These are phyloP conservation scores for Protomyces pachydermus DNA, from an alignment of 1,139 yeast genomes.

Conservation along the genomic window DNA sequence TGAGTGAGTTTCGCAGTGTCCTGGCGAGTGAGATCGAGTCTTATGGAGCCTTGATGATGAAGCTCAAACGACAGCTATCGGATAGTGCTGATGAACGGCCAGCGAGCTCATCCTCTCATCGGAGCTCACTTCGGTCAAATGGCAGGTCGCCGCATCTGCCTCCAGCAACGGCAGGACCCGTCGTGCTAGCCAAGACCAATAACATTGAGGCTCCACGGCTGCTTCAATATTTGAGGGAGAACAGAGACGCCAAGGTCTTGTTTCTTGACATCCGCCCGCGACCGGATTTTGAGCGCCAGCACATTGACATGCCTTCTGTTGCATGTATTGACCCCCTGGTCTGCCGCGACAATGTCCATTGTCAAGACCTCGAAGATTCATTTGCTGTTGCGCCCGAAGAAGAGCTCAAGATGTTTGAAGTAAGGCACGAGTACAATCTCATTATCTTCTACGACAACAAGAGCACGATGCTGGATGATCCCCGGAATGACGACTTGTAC, in stretches of 20 bases:
- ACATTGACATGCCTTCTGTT: constrained; percentile 52
- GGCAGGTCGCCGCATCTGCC: not conserved
- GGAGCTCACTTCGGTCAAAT: not conserved
- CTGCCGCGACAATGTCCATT: constrained; percentile 47
- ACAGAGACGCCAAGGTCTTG: constrained; percentile 37
- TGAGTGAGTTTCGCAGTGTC: not conserved
- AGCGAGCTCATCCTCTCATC: not conserved
- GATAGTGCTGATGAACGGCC: not conserved
- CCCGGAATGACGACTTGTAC: constrained; percentile 22
- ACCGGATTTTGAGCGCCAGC: constrained; percentile 54
- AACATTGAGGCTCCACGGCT: constrained; percentile 38
- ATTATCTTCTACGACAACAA: constrained; percentile 57
- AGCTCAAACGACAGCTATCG: not conserved
- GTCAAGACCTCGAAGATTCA: constrained; percentile 56
- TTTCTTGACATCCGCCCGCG: constrained; percentile 64
- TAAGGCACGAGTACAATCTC: constrained; percentile 53
- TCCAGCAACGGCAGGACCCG: not conserved
- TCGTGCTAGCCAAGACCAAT: constrained; percentile 36
- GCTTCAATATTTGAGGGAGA: constrained; percentile 34
- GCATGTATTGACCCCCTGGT: constrained; percentile 70
- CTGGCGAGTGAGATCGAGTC: not conserved
- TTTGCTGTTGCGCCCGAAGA: constrained; percentile 52
- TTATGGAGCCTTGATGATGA: not conserved
- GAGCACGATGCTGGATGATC: constrained; percentile 24
- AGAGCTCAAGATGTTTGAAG: constrained; percentile 51